These are phyloP conservation scores for Mortierella sp. DNA, from an alignment of 371 early-diverging fungal genomes.

Conservation along the genomic window DNA sequence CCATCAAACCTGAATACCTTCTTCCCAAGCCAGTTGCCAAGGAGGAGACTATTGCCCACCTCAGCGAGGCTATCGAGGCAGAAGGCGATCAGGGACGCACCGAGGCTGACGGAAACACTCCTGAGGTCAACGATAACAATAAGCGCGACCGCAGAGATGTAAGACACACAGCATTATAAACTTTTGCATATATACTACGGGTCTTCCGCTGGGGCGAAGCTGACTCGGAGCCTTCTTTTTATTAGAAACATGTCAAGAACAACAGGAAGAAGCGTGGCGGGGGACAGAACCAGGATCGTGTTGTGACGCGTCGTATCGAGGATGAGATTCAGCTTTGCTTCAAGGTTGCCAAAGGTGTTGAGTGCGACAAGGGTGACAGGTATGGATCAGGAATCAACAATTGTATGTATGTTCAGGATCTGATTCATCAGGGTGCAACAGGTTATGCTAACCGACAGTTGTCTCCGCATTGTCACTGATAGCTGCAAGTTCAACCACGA, in stretches of 20 bases:
- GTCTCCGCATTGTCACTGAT: not conserved
- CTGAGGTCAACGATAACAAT: conserved; percentile 33
- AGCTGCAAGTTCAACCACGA: conserved; percentile 81
- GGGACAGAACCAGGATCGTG: conserved; percentile 59
- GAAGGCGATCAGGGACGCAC: conserved; percentile 43
- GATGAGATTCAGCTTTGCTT: conserved; percentile 66
- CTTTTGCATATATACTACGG: not conserved
- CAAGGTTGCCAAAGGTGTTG: conserved; percentile 62
- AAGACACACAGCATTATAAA: not conserved
- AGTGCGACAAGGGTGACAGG: conserved; percentile 68
- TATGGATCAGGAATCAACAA: conserved; percentile 15
- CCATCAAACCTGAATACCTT: conserved; percentile 46
- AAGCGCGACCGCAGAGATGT: conserved; percentile 44
- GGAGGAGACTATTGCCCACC: conserved; percentile 37
- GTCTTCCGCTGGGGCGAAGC: not conserved
- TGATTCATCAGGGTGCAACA: too few relatives aligned
- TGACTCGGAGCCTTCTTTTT: not conserved
- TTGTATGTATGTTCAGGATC: not conserved
- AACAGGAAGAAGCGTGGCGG: conserved; percentile 45
- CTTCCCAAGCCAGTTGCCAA: conserved; percentile 17
- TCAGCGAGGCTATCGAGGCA: conserved; percentile 45
- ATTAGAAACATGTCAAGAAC: conserved; percentile 51
- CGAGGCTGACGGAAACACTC: conserved; percentile 8
- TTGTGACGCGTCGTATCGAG: conserved; percentile 52
- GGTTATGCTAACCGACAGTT: not conserved